These are phyloP conservation scores for Eucalyptus camaldulensis DNA, from an alignment of 345 rosid species.

Conservation along the genomic window DNA sequence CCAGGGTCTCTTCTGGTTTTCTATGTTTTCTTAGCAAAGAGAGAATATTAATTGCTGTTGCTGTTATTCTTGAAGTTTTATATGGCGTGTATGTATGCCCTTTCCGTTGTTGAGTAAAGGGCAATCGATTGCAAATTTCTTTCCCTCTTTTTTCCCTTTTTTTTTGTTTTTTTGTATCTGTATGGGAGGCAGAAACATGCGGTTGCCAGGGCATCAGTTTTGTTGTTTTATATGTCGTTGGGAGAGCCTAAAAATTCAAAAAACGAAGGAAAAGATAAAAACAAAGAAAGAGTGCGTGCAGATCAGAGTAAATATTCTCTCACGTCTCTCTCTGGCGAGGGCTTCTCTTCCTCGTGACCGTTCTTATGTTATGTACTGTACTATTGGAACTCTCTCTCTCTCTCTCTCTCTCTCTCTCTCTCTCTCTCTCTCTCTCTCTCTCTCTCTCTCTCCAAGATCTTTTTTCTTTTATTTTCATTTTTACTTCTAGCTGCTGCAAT, in stretches of 20 bases:
- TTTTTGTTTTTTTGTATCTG: neutral
- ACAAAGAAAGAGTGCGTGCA: neutral
- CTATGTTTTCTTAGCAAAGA: neutral
- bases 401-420: neutral
- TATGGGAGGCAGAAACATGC: conserved; percentile 14
- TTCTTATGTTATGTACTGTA: neutral
- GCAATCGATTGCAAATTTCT: neutral
- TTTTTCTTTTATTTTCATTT: neutral
- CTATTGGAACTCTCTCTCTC: neutral
- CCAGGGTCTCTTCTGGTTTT: neutral
- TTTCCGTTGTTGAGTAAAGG: neutral
- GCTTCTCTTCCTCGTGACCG: conserved; percentile 22
- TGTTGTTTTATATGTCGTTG: conserved; percentile 40
- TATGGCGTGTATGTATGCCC: neutral
- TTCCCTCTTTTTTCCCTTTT: neutral
- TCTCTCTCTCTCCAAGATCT: neutral
- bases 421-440: neutral
- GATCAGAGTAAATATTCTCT: conserved; percentile 21
- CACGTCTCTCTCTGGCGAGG: conserved; percentile 8
- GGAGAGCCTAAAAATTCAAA: neutral
- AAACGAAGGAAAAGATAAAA: neutral
- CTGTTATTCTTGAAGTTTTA: neutral
- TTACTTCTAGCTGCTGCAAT: neutral
- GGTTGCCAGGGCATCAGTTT: conserved; percentile 22
- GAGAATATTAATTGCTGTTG: neutral